phyloP scores from a whole-genome alignment of 306 rosid species.

The Medicago lupulina region DNA sequence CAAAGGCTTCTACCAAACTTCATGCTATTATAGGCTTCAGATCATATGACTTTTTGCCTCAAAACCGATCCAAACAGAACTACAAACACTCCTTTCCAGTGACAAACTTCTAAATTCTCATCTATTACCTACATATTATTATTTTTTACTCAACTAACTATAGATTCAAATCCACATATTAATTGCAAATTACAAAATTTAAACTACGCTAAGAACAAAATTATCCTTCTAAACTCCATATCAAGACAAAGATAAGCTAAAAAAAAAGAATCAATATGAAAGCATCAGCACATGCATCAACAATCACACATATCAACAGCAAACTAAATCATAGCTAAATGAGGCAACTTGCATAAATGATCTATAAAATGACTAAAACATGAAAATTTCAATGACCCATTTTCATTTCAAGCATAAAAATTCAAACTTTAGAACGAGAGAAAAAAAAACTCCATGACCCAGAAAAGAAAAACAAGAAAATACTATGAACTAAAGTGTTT shows the following conservation, averaged over 20 bases:
- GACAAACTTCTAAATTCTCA: conserved; percentile 24
- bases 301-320: conserved; percentile 32
- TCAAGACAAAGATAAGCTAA: too few relatives aligned
- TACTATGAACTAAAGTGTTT: not conserved
- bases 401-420: conserved; percentile 34
- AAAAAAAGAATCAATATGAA: not conserved
- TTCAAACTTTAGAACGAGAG: conserved; percentile 12
- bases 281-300: not conserved
- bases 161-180: not conserved
- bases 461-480: conserved; percentile 14
- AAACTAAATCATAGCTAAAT: conserved; percentile 9
- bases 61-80: not conserved
- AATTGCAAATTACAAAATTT: not conserved
- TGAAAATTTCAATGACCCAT: conserved; percentile 28
- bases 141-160: not conserved
- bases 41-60: not conserved
- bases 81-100: not conserved
- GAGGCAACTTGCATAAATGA: not conserved
- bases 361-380: conserved; percentile 3
- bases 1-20: not conserved
- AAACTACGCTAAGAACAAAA: conserved; percentile 19
- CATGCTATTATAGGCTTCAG: not conserved
- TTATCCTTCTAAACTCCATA: not conserved
- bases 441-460: not conserved
- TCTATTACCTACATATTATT: not conserved